Evolutionary conservation across 225 moss, liverwort and hornwort genomes (phyloP).

Genomic region (Physcomitrellopsis africana): DNA sequence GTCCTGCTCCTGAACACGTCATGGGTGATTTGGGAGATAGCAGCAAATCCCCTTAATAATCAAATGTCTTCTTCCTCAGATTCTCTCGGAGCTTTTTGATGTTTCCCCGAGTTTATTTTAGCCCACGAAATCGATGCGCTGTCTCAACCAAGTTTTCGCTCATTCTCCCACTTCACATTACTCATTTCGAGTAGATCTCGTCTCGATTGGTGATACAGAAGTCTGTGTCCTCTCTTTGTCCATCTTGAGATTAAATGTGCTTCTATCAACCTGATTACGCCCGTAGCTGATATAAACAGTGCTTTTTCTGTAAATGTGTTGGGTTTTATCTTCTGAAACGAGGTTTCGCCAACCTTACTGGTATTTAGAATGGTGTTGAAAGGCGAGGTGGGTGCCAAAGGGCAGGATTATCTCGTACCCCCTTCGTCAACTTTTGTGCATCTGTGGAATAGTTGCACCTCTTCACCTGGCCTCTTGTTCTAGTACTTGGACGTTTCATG

Average conservation of each 20-base stretch:
- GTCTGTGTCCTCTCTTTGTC: not conserved
- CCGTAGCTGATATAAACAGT: not conserved
- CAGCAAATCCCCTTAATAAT: not conserved
- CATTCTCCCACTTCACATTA: not conserved
- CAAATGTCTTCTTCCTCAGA: not conserved
- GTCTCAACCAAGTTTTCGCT: not conserved
- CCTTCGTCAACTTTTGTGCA: not conserved
- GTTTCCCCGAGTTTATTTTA: slow-evolving; percentile 3
- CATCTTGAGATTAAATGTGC: not conserved
- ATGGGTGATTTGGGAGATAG: slow-evolving; percentile 16
- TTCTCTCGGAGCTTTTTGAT: slow-evolving; percentile 2
- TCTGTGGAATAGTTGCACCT: slow-evolving; percentile 20
- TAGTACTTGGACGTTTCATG: not conserved
- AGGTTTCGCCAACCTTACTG: not conserved
- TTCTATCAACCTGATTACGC: not conserved
- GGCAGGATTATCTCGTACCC: not conserved
- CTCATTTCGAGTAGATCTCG: slow-evolving; percentile 16
- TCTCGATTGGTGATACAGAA: not conserved
- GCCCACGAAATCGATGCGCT: not conserved
- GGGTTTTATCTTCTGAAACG: not conserved
- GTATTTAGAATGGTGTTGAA: slow-evolving; percentile 14
- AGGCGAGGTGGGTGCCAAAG: slow-evolving; percentile 14
- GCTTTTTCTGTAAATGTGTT: not conserved
- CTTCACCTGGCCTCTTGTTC: slow-evolving; percentile 8
- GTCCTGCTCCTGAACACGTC: slow-evolving; percentile 2